A percentile compares a stretch with the other conserved stretches of the same genome.
These are phyloP conservation scores for Candida bentonensis DNA, from an alignment of 805 yeast species.

Conservation along the genomic window DNA sequence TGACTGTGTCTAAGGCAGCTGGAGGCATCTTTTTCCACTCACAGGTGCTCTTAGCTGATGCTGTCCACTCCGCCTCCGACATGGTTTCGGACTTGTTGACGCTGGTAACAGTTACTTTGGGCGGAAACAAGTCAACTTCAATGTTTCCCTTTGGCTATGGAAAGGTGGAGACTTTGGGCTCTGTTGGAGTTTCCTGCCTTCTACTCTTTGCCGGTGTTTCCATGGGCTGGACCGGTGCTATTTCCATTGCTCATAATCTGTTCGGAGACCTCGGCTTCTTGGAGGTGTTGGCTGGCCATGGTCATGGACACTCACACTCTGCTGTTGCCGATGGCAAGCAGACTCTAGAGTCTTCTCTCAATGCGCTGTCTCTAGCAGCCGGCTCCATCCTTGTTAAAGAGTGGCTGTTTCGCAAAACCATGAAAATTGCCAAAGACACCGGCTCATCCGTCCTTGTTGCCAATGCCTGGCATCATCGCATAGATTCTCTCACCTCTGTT, in stretches of 20 bases:
- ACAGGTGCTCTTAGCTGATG: conserved; percentile 87
- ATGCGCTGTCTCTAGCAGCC: conserved; percentile 94
- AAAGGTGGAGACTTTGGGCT: conserved; percentile 83
- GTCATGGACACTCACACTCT: conserved; percentile 32
- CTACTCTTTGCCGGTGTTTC: conserved; percentile 77
- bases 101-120: conserved; percentile 71
- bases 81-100: conserved; percentile 82
- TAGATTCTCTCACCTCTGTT: conserved; percentile 80
- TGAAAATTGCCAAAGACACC: conserved; percentile 59
- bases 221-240: conserved; percentile 77
- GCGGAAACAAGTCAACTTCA: conserved; percentile 42
- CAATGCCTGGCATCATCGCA: conserved; percentile 98
- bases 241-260: conserved; percentile 17
- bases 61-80: conserved; percentile 86
- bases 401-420: conserved; percentile 72
- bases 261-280: conserved; percentile 9
- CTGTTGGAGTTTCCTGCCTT: conserved; percentile 73
- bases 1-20: conserved; percentile 74
- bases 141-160: conserved; percentile 82
- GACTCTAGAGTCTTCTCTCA: conserved; percentile 41
- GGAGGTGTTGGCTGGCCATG: conserved; percentile 34
- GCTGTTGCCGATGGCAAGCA: conserved; percentile 23
- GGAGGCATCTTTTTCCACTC: conserved; percentile 93
- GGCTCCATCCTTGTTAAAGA: conserved; percentile 82
- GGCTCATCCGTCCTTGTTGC: conserved; percentile 87